Evolutionary conservation across 495 filamentous ascomycete genomes (phyloP), one percentile per base, ranked within the genome.

Genomic region (Friedmanniomyces simplex): DNA sequence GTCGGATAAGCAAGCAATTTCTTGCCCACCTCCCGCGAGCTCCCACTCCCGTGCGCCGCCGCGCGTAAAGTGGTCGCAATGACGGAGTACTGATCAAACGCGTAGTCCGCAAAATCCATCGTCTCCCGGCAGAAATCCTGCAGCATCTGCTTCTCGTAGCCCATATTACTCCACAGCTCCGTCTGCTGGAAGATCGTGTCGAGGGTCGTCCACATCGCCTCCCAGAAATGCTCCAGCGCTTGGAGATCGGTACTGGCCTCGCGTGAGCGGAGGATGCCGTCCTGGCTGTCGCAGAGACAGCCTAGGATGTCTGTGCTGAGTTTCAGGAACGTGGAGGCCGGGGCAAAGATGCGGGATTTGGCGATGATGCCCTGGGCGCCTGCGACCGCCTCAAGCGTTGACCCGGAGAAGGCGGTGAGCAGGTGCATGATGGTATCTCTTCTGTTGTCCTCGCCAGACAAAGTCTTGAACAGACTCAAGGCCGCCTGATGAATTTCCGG

Each of bases 91-190:
- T 94, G 82, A 52, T 86, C 82, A 63, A 97, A 87, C 2, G 95
- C 75, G 21, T 79, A 78, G 64, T 96, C 86, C 1, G 90, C 90
- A 63, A 95, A 87, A 60, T 96, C 86, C 76, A 97, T 97, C 26
- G 86, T 84, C 63, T 96, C 88, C 60, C 93, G 82, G 64, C 88
- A 93, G 62, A 97, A 96, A 50, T 97, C 86, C 66, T 86, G 81
- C 87, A 98, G 86, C 24, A 77, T 73, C 16, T 76, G 71, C 69
- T 87, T 88, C 26, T 91, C 83, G 55, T 81, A 76, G 11, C 80
- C 78, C 22, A 79, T 71, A 51, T 83, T 70, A 60, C 77, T 82
- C 91, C 93, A 98, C 3, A 68, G 69, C 62, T 95, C 88, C 21
- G 88, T 91, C 64, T 81, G 82, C 47, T 79, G 73, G 66, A 96